Conservation (phyloP, 1,284 basidiomycete genomes). For the Pyrrhoderma noxium region DNA sequence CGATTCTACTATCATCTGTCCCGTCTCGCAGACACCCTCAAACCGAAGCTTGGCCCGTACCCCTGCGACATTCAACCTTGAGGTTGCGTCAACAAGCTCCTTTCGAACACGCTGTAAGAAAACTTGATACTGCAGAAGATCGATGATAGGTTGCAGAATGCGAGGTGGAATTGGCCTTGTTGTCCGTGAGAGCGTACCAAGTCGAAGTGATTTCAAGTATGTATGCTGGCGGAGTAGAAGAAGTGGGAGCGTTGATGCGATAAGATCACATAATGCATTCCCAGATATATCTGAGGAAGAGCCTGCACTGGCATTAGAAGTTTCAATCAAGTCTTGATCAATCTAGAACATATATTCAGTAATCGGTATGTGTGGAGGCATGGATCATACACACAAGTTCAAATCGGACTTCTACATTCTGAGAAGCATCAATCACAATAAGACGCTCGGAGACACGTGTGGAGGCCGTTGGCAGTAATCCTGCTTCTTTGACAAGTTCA, state of each 20-base stretch:
- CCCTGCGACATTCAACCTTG: conserved; percentile 44
- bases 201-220: conserved; percentile 41
- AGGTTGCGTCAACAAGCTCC: conserved; percentile 46
- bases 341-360: conserved; percentile 24
- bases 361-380: background rate
- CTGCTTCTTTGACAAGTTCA: conserved; percentile 62
- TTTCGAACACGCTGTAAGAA: conserved; percentile 56
- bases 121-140: conserved; percentile 66
- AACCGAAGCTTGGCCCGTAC: conserved; percentile 54
- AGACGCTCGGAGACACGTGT: conserved; percentile 68
- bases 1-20: conserved; percentile 45
- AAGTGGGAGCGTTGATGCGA: conserved; percentile 54
- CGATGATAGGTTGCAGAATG: conserved; percentile 59
- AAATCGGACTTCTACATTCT: conserved; percentile 59
- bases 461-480: conserved; percentile 60
- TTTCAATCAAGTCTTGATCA: conserved; percentile 24
- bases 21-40: conserved; percentile 58
- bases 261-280: conserved; percentile 57
- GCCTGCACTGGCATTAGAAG: conserved; percentile 6
- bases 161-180: conserved; percentile 27
- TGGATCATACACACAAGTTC: conserved; percentile 44
- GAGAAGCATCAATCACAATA: conserved; percentile 65
- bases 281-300: conserved; percentile 19
- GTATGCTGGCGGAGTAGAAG: conserved; percentile 60
- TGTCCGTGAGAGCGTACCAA: conserved; percentile 20